These are phyloP conservation scores for Talaromyces islandicus DNA, from an alignment of 2,329 filamentous ascomycete genomes.

Conservation along the genomic window DNA sequence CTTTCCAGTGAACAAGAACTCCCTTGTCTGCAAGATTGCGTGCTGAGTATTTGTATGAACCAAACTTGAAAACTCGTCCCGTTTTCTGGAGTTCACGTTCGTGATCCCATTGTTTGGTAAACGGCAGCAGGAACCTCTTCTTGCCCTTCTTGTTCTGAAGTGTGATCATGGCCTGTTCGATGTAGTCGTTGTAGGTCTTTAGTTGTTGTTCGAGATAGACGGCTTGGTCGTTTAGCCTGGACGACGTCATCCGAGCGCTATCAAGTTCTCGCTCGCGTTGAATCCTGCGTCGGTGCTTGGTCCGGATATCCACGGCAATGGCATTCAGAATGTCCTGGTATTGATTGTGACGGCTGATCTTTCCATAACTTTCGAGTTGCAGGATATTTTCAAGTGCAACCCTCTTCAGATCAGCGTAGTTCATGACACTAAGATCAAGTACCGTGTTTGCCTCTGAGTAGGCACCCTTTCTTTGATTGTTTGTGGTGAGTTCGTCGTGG, in stretches of 20 bases:
- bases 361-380: slow-evolving; percentile 75
- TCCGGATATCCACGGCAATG: slow-evolving; percentile 92
- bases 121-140: slow-evolving; percentile 89
- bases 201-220: slow-evolving; percentile 90
- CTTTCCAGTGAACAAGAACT: slow-evolving; percentile 85
- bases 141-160: slow-evolving; percentile 95
- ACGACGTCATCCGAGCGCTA: slow-evolving; percentile 42
- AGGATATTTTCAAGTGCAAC: slow-evolving; percentile 93
- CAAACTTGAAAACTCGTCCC: slow-evolving; percentile 93
- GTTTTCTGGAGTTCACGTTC: slow-evolving; percentile 89
- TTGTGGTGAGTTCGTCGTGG: slow-evolving; percentile 70
- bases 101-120: slow-evolving; percentile 98
- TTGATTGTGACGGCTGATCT: slow-evolving; percentile 78
- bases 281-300: slow-evolving; percentile 87
- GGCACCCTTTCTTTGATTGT: slow-evolving; percentile 68
- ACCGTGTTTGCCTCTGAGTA: slow-evolving; percentile 81
- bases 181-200: slow-evolving; percentile 98
- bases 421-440: slow-evolving; percentile 82
- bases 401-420: slow-evolving; percentile 86
- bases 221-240: slow-evolving; percentile 56
- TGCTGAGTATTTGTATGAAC: slow-evolving; percentile 94
- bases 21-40: slow-evolving; percentile 86
- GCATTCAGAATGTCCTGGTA: slow-evolving; percentile 98
- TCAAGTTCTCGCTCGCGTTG: slow-evolving; percentile 90
- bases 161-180: slow-evolving; percentile 96